These are phyloP conservation scores for Podospora australis DNA, from an alignment of 495 filamentous ascomycete genomes.

Conservation along the genomic window DNA sequence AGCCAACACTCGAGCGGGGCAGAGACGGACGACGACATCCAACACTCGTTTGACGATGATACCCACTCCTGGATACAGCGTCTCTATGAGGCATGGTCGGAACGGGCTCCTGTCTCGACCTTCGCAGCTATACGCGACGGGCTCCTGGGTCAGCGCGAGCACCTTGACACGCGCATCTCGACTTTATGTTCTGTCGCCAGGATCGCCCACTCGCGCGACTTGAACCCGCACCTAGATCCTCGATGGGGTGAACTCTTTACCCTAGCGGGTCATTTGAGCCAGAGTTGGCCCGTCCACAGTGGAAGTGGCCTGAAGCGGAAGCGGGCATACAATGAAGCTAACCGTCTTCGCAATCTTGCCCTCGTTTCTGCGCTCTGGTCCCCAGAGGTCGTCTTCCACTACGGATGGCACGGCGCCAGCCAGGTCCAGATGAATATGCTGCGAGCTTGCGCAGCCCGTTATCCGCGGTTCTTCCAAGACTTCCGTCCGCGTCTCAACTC, in stretches of 20 bases:
- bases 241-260: background rate
- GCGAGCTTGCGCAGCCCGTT: background rate
- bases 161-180: background rate
- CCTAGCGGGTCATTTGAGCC: background rate
- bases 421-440: constrained; percentile 4
- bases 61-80: background rate
- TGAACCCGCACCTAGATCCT: background rate
- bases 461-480: background rate
- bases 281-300: too few species aligned
- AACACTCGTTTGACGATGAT: background rate
- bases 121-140: background rate
- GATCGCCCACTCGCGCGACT: background rate
- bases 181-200: background rate
- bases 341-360: constrained; percentile 1
- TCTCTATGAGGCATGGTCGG: background rate
- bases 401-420: background rate
- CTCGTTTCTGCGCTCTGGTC: background rate
- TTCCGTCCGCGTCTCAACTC: background rate
- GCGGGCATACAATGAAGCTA: constrained; percentile 3
- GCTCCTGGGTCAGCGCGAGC: background rate
- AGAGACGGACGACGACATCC: too few species aligned
- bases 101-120: background rate
- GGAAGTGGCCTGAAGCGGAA: background rate
- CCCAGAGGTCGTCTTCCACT: background rate
- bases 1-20: too few species aligned